Percentiles rank a stretch among this genome's conserved stretches.
These are phyloP conservation scores for Aspergillus fijiensis DNA, from an alignment of 2,329 filamentous ascomycete species.

Conservation along the genomic window DNA sequence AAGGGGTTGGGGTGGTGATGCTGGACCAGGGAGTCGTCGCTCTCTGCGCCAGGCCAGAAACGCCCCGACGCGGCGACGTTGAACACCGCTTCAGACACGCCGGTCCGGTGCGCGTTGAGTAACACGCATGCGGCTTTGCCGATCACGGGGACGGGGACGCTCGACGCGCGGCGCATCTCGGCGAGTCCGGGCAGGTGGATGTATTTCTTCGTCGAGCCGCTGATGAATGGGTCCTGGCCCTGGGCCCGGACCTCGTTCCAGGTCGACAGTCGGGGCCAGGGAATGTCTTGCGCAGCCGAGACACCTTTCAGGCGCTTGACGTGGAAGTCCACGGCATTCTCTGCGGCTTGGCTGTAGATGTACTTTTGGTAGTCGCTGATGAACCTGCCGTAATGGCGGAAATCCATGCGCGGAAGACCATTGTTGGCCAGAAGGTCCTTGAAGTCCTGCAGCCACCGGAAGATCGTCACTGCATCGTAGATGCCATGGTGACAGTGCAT, in stretches of 20 bases:
- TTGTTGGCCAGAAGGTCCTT: not conserved
- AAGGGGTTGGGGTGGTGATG: not conserved
- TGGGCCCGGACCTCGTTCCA: not conserved
- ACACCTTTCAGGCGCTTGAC: not conserved
- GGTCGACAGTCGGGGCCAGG: not conserved
- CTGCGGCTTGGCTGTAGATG: not conserved
- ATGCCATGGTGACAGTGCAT: constrained; percentile 1
- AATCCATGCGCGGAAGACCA: not conserved
- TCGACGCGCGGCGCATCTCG: not conserved
- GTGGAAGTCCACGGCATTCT: constrained; percentile 2
- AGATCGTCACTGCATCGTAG: not conserved
- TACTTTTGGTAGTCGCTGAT: not conserved
- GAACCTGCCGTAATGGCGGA: not conserved
- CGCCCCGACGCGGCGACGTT: not conserved
- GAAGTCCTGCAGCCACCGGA: not conserved
- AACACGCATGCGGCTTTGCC: not conserved
- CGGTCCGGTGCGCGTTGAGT: not conserved
- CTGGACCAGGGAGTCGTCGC: not conserved
- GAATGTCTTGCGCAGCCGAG: not conserved
- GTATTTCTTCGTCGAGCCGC: not conserved
- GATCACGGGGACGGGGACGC: not conserved
- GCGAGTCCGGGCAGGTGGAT: not conserved
- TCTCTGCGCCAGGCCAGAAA: not conserved
- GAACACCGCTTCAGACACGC: not conserved
- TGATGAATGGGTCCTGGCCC: not conserved